phyloP scores from a whole-genome alignment of 1,139 yeast genomes.

The Zhuliangozyma parablackwelliae region DNA sequence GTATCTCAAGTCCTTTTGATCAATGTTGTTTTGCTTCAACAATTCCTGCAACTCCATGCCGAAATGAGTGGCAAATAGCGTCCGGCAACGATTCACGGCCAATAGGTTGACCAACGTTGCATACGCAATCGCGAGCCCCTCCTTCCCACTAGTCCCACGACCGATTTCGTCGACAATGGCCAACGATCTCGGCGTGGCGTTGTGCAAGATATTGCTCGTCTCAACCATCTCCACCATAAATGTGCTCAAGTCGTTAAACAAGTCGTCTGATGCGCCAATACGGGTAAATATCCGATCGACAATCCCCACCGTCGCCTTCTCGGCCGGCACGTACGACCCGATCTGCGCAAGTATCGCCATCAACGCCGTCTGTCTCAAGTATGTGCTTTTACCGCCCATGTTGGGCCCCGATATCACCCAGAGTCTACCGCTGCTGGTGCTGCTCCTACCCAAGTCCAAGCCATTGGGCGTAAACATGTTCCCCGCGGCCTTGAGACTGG shows the following conservation, averaged over 20 bases:
- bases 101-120: constrained; percentile 65
- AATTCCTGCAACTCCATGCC: constrained; percentile 58
- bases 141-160: constrained; percentile 86
- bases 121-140: constrained; percentile 87
- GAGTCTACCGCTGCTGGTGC: constrained; percentile 12
- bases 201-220: constrained; percentile 69
- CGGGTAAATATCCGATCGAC: constrained; percentile 87
- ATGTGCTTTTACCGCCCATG: constrained; percentile 97
- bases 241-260: constrained; percentile 82
- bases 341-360: constrained; percentile 84
- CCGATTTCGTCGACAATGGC: constrained; percentile 97
- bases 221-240: constrained; percentile 99
- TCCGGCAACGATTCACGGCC: constrained; percentile 58
- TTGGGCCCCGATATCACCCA: constrained; percentile 95
- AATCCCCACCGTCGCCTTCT: constrained; percentile 63
- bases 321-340: constrained; percentile 87
- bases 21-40: constrained; percentile 20
- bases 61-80: constrained; percentile 91
- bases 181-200: constrained; percentile 72
- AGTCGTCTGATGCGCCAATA: constrained; percentile 88
- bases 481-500: constrained; percentile 51
- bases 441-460: constrained; percentile 21
- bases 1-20: constrained; percentile 36
- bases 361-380: constrained; percentile 79
- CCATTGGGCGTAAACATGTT: constrained; percentile 64